Conservation (phyloP, 768 basidiomycete species). For the Mycena olivaceomarginata region DNA sequence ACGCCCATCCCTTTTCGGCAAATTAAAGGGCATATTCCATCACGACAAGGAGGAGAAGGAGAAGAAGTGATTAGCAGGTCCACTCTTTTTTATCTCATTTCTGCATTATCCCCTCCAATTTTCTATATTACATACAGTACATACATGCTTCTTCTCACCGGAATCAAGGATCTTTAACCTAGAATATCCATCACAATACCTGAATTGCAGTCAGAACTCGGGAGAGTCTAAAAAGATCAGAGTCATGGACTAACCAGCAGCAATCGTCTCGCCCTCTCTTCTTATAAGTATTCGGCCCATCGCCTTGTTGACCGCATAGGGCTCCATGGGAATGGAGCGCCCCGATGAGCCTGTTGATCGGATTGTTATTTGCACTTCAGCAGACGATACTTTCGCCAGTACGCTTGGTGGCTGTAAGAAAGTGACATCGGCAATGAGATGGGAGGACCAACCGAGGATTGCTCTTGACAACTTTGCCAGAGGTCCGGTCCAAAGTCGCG, state of each 20-base stretch:
- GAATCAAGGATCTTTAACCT: conserved; percentile 42
- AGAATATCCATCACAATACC: conserved; percentile 68
- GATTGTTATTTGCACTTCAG: conserved; percentile 89
- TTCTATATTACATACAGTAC: conserved; percentile 2
- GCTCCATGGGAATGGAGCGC: conserved; percentile 88
- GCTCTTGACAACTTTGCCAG: conserved; percentile 82
- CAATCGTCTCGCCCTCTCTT: conserved; percentile 95
- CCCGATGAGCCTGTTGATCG: conserved; percentile 69
- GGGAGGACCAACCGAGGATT: conserved; percentile 82
- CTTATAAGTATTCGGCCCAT: conserved; percentile 96
- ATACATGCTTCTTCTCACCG: not conserved
- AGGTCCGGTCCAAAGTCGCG: conserved; percentile 86
- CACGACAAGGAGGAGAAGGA: conserved; percentile 65
- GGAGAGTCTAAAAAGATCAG: not conserved
- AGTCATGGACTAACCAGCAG: conserved; percentile 76
- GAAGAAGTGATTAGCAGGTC: conserved; percentile 44
- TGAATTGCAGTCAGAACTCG: conserved; percentile 44
- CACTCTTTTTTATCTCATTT: conserved; percentile 12
- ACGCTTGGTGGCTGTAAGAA: conserved; percentile 69
- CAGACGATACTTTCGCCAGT: conserved; percentile 88
- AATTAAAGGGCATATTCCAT: conserved; percentile 70
- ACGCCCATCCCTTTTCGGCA: conserved; percentile 71
- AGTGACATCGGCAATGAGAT: not conserved
- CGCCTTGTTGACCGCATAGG: conserved; percentile 92
- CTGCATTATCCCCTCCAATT: not conserved